Base-by-base conservation (phyloP, 805 yeast species). In the Barnettozyma wickerhamii region DNA sequence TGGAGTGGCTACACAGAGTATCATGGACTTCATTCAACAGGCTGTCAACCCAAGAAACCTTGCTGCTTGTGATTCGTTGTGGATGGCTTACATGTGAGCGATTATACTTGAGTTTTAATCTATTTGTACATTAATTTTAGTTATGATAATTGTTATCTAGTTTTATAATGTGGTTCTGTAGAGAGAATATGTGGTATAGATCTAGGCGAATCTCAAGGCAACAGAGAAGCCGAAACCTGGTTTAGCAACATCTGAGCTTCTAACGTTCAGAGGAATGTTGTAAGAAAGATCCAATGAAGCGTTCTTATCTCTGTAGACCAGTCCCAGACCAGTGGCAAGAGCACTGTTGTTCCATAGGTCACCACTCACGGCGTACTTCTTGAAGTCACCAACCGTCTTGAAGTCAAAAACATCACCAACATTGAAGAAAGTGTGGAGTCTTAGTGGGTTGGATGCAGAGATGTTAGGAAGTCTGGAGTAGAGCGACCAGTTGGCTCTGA, bases 11-110 rank as follows among this genome's bases (percentile, higher is more conserved):
- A 86, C 95, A 28, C 98, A 91, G 61, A 81, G 86, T 46, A 85
- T 89, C 26, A 72, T 93, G 50, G 97, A 93, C 54, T 74, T 91
- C 56, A 87, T 93, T 38, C 83, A 95, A 5, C 89, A 87, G 56
- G 98, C 99, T 6, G 97, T 90, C 13, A 91, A 90, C 57, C 97
- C 98, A 27, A 77, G 95, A 53, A 87, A 88, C 54, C 67, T 93
- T 52, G 97, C 98, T 13, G 79, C 87, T 40, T 83, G 95, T 6
- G 99, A 93, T 53, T 80, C 89, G 13, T 72, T 86, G 49, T 93
- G 96, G 89, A 87, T 93, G 96, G 93, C 99, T 1, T 93, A 88
- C 66, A 77, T 89, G 38, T 56, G 53, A 55, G 9, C 10, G 19
- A 15, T 9, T n/a, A 15, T 30, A 7, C 2, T 30, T 14, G 19